Conservation (phyloP, 2,329 filamentous ascomycete genomes). For the Neocatenulostroma microsporum region DNA sequence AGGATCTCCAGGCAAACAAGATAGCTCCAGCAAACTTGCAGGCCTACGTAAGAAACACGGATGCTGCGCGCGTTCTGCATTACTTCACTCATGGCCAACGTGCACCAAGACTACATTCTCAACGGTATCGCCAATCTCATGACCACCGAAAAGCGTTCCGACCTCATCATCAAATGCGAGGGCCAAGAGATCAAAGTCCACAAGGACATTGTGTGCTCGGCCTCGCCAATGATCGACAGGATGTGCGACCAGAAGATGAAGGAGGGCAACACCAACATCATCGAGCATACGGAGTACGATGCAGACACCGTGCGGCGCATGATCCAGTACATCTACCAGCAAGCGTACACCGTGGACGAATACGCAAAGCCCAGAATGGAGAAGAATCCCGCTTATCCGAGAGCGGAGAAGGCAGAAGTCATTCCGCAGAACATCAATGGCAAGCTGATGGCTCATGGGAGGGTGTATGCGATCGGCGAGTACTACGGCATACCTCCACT, state of each 20-base stretch:
- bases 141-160: constrained; percentile 9
- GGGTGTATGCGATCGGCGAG: constrained; percentile 12
- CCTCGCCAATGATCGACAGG: constrained; percentile 9
- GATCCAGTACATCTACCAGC: constrained; percentile 10
- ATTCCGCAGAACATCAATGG: constrained; percentile 3
- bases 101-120: neutral
- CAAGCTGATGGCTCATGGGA: constrained; percentile 9
- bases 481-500: constrained; percentile 14
- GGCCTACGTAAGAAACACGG: too few relatives aligned
- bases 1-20: too few relatives aligned
- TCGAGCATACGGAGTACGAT: constrained; percentile 13
- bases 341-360: too few relatives aligned
- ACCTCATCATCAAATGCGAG: constrained; percentile 12
- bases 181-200: constrained; percentile 12
- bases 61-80: too few relatives aligned
- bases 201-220: constrained; percentile 12
- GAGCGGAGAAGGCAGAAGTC: neutral
- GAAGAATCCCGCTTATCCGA: neutral
- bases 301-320: constrained; percentile 12
- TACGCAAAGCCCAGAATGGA: neutral
- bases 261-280: constrained; percentile 5
- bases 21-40: too few relatives aligned
- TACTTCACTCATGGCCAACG: neutral
- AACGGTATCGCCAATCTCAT: constrained; percentile 1
- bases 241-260: constrained; percentile 7